phyloP scores from a whole-genome alignment of 306 rosid genomes.

The Gleditsia sinensis region DNA sequence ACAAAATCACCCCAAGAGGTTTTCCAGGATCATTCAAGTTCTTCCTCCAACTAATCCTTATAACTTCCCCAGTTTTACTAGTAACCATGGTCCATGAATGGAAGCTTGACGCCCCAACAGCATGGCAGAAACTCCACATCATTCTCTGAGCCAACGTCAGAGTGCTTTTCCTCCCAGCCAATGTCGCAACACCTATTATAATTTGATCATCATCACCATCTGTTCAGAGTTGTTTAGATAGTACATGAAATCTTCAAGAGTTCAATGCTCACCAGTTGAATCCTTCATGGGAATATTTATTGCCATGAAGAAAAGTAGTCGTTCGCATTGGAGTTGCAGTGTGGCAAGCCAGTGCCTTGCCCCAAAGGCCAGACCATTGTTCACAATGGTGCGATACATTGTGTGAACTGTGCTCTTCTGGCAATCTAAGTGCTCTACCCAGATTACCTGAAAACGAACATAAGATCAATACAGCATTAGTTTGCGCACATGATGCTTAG shows the following conservation, averaged over 20 bases:
- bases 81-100: constrained; percentile 55
- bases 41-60: constrained; percentile 67
- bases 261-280: constrained; percentile 42
- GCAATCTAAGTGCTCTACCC: constrained; percentile 97
- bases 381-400: constrained; percentile 76
- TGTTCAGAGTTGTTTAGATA: background rate
- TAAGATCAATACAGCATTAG: background rate
- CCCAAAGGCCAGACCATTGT: constrained; percentile 81
- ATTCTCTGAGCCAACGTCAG: constrained; percentile 75
- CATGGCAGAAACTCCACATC: constrained; percentile 64
- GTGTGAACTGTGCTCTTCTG: constrained; percentile 71
- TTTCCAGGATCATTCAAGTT: constrained; percentile 92
- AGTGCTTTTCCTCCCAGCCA: constrained; percentile 85
- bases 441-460: constrained; percentile 56
- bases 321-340: constrained; percentile 84
- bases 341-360: constrained; percentile 91
- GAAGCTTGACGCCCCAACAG: constrained; percentile 73
- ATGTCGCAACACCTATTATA: constrained; percentile 61
- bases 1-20: constrained; percentile 80
- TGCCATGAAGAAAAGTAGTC: constrained; percentile 76
- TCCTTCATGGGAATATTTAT: constrained; percentile 95
- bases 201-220: background rate
- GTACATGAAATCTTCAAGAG: background rate
- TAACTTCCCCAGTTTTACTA: constrained; percentile 52
- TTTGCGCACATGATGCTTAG: too few species aligned